Conservation (phyloP, 495 filamentous ascomycete species). For the Neurospora tetraspora region DNA sequence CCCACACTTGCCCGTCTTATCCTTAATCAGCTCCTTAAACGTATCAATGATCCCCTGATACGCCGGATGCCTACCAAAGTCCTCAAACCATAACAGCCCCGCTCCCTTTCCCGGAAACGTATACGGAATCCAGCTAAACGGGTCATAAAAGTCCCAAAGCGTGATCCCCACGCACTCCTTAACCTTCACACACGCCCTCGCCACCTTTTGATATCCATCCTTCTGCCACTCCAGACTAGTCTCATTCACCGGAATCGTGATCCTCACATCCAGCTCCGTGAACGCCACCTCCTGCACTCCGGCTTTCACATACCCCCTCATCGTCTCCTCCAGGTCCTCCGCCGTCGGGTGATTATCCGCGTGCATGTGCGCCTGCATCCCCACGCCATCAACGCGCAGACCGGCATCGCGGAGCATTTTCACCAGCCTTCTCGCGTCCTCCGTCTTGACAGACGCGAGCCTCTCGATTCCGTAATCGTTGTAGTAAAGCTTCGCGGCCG, state of each 20-base stretch:
- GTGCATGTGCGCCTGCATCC: slow-evolving; percentile 53
- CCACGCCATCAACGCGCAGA: slow-evolving; percentile 53
- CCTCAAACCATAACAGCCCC: slow-evolving; percentile 39
- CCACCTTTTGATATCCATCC: slow-evolving; percentile 41
- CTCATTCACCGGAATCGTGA: slow-evolving; percentile 35
- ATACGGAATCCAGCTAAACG: slow-evolving; percentile 49
- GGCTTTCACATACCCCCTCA: slow-evolving; percentile 37
- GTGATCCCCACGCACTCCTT: slow-evolving; percentile 57
- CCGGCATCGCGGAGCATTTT: slow-evolving; percentile 41
- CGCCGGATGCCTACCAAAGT: slow-evolving; percentile 48
- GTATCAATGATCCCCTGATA: slow-evolving; percentile 24
- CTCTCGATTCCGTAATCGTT: slow-evolving; percentile 62
- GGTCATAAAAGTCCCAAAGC: slow-evolving; percentile 50
- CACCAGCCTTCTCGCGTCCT: slow-evolving; percentile 44
- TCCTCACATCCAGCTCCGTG: slow-evolving; percentile 54
- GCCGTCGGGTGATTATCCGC: slow-evolving; percentile 42
- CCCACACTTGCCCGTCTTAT: neutral
- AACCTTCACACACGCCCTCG: slow-evolving; percentile 48
- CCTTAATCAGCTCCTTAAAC: slow-evolving; percentile 4
- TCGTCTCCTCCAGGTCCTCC: slow-evolving; percentile 37
- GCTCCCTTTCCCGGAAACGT: slow-evolving; percentile 45
- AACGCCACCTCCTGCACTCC: slow-evolving; percentile 51
- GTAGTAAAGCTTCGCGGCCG: slow-evolving; percentile 53
- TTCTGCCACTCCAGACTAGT: slow-evolving; percentile 45
- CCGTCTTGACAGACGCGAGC: slow-evolving; percentile 19